Conservation (phyloP, 805 yeast species). For the Maudiozyma barnettii region DNA sequence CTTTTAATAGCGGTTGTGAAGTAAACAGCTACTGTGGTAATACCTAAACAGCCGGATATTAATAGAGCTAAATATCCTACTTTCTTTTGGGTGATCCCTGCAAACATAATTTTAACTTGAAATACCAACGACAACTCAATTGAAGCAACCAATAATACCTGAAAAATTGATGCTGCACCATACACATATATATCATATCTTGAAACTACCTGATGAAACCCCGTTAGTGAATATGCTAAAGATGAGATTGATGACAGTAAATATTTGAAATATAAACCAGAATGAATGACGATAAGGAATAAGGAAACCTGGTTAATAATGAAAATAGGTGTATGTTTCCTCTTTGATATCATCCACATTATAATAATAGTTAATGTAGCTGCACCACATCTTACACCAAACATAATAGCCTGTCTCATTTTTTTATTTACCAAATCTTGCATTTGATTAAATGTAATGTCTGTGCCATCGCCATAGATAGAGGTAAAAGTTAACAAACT, state of each 20-base stretch:
- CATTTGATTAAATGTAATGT: slow-evolving; percentile 34
- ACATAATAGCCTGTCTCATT: slow-evolving; percentile 36
- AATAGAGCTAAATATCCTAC: slow-evolving; percentile 34
- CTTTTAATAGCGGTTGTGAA: slow-evolving; percentile 42
- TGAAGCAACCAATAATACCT: slow-evolving; percentile 47
- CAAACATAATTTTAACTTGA: slow-evolving; percentile 66
- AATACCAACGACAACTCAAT: slow-evolving; percentile 59
- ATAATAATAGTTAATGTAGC: slow-evolving; percentile 38
- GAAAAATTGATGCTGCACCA: slow-evolving; percentile 54
- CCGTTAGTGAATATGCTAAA: slow-evolving; percentile 39
- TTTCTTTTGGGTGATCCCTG: slow-evolving; percentile 40
- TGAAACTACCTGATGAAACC: slow-evolving; percentile 34
- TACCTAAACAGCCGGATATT: slow-evolving; percentile 37
- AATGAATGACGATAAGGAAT: slow-evolving; percentile 45
- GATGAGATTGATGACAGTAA: slow-evolving; percentile 44
- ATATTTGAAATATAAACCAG: slow-evolving; percentile 49
- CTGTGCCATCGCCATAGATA: slow-evolving; percentile 30
- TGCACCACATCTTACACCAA: slow-evolving; percentile 53
- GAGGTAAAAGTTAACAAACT: slow-evolving; percentile 34
- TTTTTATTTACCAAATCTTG: slow-evolving; percentile 31
- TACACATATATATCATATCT: slow-evolving; percentile 36
- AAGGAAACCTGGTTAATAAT: slow-evolving; percentile 59
- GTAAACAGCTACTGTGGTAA: slow-evolving; percentile 51
- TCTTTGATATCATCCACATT: slow-evolving; percentile 41
- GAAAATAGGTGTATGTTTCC: slow-evolving; percentile 59